Conservation (phyloP, 2,329 filamentous ascomycete species). For the Talaromyces albobiverticillius region DNA sequence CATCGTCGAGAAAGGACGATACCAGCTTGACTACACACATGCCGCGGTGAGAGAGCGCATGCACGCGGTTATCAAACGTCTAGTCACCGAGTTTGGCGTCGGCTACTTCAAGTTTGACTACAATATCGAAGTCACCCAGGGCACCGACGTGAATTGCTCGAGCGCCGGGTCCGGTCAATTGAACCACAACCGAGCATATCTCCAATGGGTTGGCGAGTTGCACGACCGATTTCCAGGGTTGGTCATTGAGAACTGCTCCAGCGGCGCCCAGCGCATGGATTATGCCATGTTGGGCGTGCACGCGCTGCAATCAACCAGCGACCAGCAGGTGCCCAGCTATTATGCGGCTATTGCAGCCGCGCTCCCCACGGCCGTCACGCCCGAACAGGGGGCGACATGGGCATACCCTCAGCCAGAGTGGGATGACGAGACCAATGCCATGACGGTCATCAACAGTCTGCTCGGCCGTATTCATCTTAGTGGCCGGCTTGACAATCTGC, state of each 20-base stretch:
- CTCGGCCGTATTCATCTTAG: conserved; percentile 33
- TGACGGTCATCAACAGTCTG: conserved; percentile 34
- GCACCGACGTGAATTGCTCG: conserved; percentile 26
- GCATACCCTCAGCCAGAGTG: conserved; percentile 35
- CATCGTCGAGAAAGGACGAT: conserved; percentile 30
- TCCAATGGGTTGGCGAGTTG: conserved; percentile 28
- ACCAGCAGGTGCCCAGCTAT: conserved; percentile 32
- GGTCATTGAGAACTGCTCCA: conserved; percentile 38
- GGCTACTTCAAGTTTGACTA: conserved; percentile 40
- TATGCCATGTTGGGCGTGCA: conserved; percentile 34
- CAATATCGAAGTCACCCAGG: conserved; percentile 35
- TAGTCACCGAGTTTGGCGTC: conserved; percentile 26
- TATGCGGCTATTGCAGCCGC: conserved; percentile 33
- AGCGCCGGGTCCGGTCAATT: conserved; percentile 27
- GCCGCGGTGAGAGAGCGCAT: conserved; percentile 22
- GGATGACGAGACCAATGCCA: conserved; percentile 32
- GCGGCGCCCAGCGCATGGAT: conserved; percentile 35
- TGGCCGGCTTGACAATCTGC: conserved; percentile 27
- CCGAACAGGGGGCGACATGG: conserved; percentile 36
- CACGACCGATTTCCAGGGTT: conserved; percentile 26
- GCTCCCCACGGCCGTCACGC: conserved; percentile 31
- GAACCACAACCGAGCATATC: conserved; percentile 32
- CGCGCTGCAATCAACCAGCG: conserved; percentile 34
- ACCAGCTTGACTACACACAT: conserved; percentile 34
- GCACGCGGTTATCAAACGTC: conserved; percentile 22